Evolutionary conservation across 345 rosid species (phyloP), one percentile per base, ranked within the genome.

Genomic region (Brassica rapa): DNA sequence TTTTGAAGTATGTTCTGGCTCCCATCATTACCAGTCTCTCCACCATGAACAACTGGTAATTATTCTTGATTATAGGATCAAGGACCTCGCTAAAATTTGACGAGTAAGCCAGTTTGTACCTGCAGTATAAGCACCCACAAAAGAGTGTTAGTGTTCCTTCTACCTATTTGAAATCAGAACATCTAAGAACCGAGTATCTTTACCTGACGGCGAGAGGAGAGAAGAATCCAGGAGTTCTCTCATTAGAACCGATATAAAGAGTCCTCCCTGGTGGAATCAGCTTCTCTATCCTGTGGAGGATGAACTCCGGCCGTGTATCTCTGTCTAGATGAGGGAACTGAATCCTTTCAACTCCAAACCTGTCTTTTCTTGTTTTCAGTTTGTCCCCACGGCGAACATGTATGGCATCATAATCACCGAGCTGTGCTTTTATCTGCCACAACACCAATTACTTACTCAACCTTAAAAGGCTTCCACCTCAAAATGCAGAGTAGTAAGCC

Each of bases 351-450:
- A 90, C 91, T 53, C 99, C 99, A 55, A 83, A 79, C 66, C 96
- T 82, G 78, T 96, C 99, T 81, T 90, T 91, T 83, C 98, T 89
- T 30, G 90, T 91, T 84, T 91, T 93, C 69, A 96, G 79, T 84
- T 83, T 91, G 83, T 96, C 99, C 10, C 99, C 97, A 60, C 98
- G 89, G 60, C 99, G 97, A 63, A 91, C 98, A 59, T 96, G 99
- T 62, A 95, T 88, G 37, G 98, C 93, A 87, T 90, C 97, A 84
- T 93, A 96, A 79, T 93, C 92, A 70, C 91, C 91, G 0, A 93
- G 97, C 27, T 78, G 80, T 57, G 84, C 82, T 84, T 85, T 93
- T 80, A 96, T 88, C 99, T 93, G 88, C 65, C 24, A 60, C 71
- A 60, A 68, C 62, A 74, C 73, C 4, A 62, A 70, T 3, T 24